Base-by-base conservation (phyloP, 495 filamentous ascomycete species). In the Penicillium antarcticum region DNA sequence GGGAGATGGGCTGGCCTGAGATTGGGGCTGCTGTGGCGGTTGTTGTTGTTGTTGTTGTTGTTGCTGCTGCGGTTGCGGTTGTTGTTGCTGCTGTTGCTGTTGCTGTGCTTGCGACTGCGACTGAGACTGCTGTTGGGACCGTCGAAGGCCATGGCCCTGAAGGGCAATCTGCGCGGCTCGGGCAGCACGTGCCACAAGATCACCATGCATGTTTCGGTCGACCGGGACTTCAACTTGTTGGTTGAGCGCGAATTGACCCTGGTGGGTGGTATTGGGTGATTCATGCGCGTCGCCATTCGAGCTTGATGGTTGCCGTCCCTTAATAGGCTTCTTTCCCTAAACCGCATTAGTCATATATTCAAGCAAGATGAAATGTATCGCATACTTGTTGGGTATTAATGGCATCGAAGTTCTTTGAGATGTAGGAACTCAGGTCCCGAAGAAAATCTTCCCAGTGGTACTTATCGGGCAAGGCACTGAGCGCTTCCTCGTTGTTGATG, bases 371-470 rank as follows among this genome's bases (percentile, higher is more conserved):
- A 31, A 32, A 48, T 10, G 26, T 8, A 29, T 8, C 8, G 56
- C 63, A 32, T 50, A 83, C 80, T 61, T 75, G 68, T 61, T 72
- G 68, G 8, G 69, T 72, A 47, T 82, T 82, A 35, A 90, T 84
- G 4, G 72, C 66, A 49, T 85, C 81, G 48, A 89, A 83, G 48
- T 91, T 87, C 54, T 88, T 85, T 47, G 82, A 86, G 38, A 95
- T 77, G 66, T 90, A 91, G 14, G 69, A 75, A 60, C 85, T 87
- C 4, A 96, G 71, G 47, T 84, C 83, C 24, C 85, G 78, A 10
- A 92, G 71, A 51, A 96, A 91, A 26, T 88, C 86, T 34, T 85
- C 83, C 77, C 87, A 86, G n/a, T 87, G 80, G 59, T 89, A 95
- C 58, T 89, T 87, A 51, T 87, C 85, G 1, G 81, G 83, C 21